A percentile compares a stretch with the other conserved stretches of the same genome.
phyloP scores from a whole-genome alignment of 2,329 filamentous ascomycete species.

The Diaporthe destruens region DNA sequence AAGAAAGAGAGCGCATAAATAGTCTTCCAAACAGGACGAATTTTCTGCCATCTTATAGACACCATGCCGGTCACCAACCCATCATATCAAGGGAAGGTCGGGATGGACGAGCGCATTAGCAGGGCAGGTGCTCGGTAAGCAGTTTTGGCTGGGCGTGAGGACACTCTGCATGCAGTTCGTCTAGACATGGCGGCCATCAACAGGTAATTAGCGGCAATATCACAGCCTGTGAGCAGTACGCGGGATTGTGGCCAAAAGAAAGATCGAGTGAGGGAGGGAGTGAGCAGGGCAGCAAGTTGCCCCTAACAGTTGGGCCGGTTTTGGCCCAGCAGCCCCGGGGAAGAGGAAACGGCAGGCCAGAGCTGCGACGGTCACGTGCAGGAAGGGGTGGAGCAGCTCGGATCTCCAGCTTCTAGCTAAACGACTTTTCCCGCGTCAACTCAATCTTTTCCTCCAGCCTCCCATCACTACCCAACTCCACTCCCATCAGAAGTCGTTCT shows the following conservation, averaged over 20 bases:
- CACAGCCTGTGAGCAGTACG: background rate
- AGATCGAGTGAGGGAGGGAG: background rate
- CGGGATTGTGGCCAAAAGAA: background rate
- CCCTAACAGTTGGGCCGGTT: background rate
- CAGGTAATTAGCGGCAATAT: no score
- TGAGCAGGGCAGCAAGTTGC: background rate
- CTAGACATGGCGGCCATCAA: background rate
- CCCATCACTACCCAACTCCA: constrained; percentile 61
- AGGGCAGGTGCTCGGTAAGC: background rate
- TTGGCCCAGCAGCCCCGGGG: background rate
- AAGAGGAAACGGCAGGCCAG: background rate
- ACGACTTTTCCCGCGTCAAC: constrained; percentile 34
- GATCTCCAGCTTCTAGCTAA: constrained; percentile 39
- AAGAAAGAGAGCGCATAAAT: no score
- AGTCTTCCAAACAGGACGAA: background rate
- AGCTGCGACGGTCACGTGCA: constrained; percentile 24
- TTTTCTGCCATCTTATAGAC: background rate
- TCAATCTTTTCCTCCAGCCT: constrained; percentile 55
- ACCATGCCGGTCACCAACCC: background rate
- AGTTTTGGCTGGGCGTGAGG: background rate
- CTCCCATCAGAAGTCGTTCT: constrained; percentile 72
- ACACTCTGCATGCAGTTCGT: no score
- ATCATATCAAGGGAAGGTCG: background rate
- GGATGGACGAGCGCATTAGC: background rate
- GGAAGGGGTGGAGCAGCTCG: constrained; percentile 29